These are phyloP conservation scores for Murraya paniculata DNA, from an alignment of 345 rosid genomes.

Conservation along the genomic window DNA sequence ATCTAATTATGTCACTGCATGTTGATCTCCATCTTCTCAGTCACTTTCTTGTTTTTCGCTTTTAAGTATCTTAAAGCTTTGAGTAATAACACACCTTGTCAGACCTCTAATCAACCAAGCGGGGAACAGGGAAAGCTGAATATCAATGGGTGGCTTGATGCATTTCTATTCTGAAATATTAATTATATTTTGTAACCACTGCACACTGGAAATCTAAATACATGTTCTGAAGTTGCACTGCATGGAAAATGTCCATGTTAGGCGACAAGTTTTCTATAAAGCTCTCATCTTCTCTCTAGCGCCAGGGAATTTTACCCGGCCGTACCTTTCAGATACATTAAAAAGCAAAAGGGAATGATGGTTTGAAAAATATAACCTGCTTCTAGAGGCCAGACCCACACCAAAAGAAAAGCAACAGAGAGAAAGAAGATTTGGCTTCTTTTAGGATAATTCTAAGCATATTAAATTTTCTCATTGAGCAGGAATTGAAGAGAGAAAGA, in stretches of 20 bases:
- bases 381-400: not conserved
- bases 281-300: not conserved
- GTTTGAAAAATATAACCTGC: not conserved
- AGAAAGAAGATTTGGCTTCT: not conserved
- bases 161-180: not conserved
- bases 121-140: not conserved
- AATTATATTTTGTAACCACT: not conserved
- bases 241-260: not conserved
- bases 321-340: not conserved
- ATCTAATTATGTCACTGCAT: not conserved
- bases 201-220: not conserved
- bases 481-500: constrained; percentile 95
- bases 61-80: not conserved
- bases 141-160: not conserved
- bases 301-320: not conserved
- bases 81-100: not conserved
- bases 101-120: not conserved
- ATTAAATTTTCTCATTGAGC: constrained; percentile 20
- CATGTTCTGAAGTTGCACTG: not conserved
- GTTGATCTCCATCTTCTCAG: not conserved
- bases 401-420: not conserved
- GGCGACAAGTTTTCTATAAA: not conserved
- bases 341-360: not conserved
- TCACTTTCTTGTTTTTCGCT: not conserved
- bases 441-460: constrained; percentile 3